These are phyloP conservation scores for Barbarea vulgaris DNA, from an alignment of 345 rosid genomes.

Conservation along the genomic window DNA sequence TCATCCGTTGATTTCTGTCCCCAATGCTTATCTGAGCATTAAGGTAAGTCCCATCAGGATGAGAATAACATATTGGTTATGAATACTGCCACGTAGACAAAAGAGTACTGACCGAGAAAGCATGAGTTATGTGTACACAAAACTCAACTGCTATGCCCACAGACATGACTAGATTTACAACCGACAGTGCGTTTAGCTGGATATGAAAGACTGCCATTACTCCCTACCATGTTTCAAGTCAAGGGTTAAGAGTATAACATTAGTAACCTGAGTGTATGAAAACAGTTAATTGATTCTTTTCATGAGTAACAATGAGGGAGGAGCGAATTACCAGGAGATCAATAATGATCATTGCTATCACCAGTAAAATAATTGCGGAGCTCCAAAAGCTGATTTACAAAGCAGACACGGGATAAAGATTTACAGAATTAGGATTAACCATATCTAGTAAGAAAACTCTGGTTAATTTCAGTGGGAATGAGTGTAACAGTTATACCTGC, in stretches of 20 bases:
- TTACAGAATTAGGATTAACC: not conserved
- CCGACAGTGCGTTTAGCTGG: constrained; percentile 94
- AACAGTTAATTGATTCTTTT: not conserved
- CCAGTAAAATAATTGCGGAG: constrained; percentile 87
- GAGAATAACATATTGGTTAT: not conserved
- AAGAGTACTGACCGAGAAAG: constrained; percentile 70
- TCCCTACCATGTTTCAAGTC: constrained; percentile 64
- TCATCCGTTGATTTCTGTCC: constrained; percentile 71
- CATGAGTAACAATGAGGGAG: not conserved
- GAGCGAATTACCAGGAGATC: constrained; percentile 75
- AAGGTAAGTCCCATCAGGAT: not conserved
- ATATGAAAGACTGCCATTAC: constrained; percentile 86
- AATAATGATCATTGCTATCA: constrained; percentile 78
- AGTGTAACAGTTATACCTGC: constrained; percentile 61
- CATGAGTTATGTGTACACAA: constrained; percentile 92
- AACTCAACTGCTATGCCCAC: constrained; percentile 97
- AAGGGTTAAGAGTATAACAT: constrained; percentile 8
- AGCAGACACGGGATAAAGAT: constrained; percentile 6
- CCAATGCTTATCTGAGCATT: constrained; percentile 73
- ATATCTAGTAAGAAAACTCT: not conserved
- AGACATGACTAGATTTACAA: constrained; percentile 94
- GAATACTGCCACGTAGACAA: not conserved
- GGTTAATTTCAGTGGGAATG: not conserved
- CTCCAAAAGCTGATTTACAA: constrained; percentile 74
- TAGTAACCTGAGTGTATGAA: constrained; percentile 5